Base-by-base conservation (phyloP, 352 stramenopile genomes). In the Pythium rhizo-oryzae region DNA sequence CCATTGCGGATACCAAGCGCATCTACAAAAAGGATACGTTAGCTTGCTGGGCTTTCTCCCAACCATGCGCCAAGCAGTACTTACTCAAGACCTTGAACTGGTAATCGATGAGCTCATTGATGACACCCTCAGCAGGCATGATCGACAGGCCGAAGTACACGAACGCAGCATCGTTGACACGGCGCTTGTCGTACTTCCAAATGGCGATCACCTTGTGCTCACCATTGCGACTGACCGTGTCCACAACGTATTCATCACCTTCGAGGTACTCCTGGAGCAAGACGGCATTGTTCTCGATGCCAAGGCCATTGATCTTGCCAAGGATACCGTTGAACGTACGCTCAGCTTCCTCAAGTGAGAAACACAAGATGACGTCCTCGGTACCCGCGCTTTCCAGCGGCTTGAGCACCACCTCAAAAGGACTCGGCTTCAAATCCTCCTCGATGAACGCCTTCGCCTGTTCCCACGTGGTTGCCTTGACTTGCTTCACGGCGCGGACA, bases 121-220 rank as follows among this genome's bases (percentile, higher is more conserved):
- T 75, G 24, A 91, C 79, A 2, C 79, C 81, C 18, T 83, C 75
- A 13, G 83, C 84, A 33, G 87, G 84, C 15, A 93, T 82, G 60
- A 94, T 67, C 19, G 85, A 93, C 16, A 96, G 66, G 7, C 85
- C 84, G 59, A 96, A 98, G 76, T 99, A 99, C 9, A 99, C 97
- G 74, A 99, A 99, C 18, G 93, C 90, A 8, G 93, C 93, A 56
- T 94, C 75, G 72, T 99, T 99, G 43, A 97, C 90, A 11, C 87
- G 82, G 47, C 97, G 84, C 82, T 99, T 99, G 77, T 99, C 97
- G 74, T 99, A 99, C 74, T 97, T 97, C 97, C 97, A 99, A 15
- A 99, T 87, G 21, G 96, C 97, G 39, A 92, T 91, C 50, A 98
- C 89, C 70, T 99, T 99, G 78, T 98, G 91, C 58, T 94, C 71